These are phyloP conservation scores for Cercospora citrullina DNA, from an alignment of 2,329 filamentous ascomycete species.

Conservation along the genomic window DNA sequence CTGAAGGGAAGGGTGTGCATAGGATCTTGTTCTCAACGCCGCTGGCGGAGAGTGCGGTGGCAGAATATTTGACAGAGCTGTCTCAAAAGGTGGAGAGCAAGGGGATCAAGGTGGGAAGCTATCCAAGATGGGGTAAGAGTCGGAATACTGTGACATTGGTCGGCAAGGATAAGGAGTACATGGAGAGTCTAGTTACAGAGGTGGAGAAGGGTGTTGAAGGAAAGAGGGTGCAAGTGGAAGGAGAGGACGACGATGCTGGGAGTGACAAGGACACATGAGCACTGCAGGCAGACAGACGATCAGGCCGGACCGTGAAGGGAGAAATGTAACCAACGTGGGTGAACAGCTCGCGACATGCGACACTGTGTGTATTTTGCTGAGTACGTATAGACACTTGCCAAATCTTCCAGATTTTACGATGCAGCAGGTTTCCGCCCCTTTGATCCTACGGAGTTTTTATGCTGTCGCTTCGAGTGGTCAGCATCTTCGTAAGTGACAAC, in stretches of 20 bases:
- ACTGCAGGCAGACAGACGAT: neutral
- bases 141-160: constrained; percentile 90
- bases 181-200: constrained; percentile 77
- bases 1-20: constrained; percentile 75
- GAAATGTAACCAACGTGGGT: neutral
- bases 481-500: constrained; percentile 17
- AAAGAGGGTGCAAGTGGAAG: constrained; percentile 67
- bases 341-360: neutral
- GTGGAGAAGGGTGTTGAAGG: constrained; percentile 77
- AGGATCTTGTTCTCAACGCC: constrained; percentile 85
- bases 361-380: neutral
- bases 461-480: neutral
- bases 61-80: constrained; percentile 77
- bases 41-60: constrained; percentile 80
- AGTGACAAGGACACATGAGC: constrained; percentile 42
- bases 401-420: neutral
- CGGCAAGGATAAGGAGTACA: constrained; percentile 68
- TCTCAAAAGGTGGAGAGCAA: constrained; percentile 69
- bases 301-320: neutral
- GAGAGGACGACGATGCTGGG: constrained; percentile 52
- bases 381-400: constrained; percentile 2
- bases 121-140: constrained; percentile 86
- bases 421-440: neutral
- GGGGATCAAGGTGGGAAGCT: constrained; percentile 92
- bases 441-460: neutral